Evolutionary conservation across 2,329 filamentous ascomycete species (phyloP), one percentile per base, ranked within the genome.

Genomic region (Colletotrichum spinosum): DNA sequence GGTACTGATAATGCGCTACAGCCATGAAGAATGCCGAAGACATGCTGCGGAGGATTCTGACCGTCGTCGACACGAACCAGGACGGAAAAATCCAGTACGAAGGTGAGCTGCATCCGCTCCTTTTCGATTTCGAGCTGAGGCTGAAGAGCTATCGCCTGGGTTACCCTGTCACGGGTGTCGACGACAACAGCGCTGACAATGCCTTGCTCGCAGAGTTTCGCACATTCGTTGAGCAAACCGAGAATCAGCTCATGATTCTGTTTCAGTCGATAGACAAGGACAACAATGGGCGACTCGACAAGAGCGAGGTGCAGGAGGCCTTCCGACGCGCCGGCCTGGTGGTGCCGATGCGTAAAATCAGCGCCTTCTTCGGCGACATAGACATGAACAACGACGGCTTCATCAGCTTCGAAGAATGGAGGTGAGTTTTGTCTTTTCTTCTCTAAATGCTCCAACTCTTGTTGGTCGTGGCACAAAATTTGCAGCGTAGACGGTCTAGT

Each of bases 371-470:
- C 75, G 81, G 87, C 69, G 91, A 97, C 75, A 91, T 99, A 72
- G 96, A 99, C 77, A 86, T 88, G 74, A 95, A 99, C 80, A 87
- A 90, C 71, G 94, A 99, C 76, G 94, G 94, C 52, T 88, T 82
- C 69, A 97, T 98, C 71, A 94, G 86, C 68, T 98, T 97, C 79
- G 90, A 93, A 70, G 96, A 99, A 85, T 98, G 96, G 96, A 90
- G 95, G 95, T 97, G 88, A 79, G 90, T 56, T 42, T 33, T 49
- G 35, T 12, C 10, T 17, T 8, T 33, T 5, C 38, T 51, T 15
- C 12, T 9, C 34, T 34, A n/a, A 2, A 11, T n/a, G 10, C 6
- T 33, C 37, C 15, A 34, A 13, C 41, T 46, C 7, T 17, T 11
- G 45, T 10, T 15, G 35, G 35, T 11, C 6, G 6, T 15, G 8